phyloP scores from a whole-genome alignment of 2,329 filamentous ascomycete genomes.

The Dichotomopilus funicola region DNA sequence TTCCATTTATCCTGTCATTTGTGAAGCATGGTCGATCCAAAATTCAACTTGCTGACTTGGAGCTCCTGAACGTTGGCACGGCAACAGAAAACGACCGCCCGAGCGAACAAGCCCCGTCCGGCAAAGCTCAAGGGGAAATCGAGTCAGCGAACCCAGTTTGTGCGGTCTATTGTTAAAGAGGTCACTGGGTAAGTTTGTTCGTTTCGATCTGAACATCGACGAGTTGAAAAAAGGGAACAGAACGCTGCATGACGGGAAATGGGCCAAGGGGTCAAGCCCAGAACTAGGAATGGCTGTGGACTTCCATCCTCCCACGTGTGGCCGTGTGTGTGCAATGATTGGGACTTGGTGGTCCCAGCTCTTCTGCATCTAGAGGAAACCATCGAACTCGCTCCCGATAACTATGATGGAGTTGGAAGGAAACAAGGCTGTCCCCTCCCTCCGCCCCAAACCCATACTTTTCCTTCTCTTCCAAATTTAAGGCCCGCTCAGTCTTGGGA shows the following conservation, averaged over 20 bases:
- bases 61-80: constrained; percentile 23
- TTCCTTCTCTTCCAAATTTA: too few species aligned
- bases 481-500: too few species aligned
- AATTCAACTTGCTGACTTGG: constrained; percentile 30
- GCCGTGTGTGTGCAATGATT: background rate
- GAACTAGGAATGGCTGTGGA: too few species aligned
- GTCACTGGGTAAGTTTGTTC: constrained; percentile 71
- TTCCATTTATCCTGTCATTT: background rate
- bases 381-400: too few species aligned
- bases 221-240: background rate
- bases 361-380: too few species aligned
- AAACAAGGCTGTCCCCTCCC: too few species aligned
- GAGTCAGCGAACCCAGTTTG: constrained; percentile 95
- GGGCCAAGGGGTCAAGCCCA: too few species aligned
- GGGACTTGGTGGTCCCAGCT: background rate
- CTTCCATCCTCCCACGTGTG: background rate
- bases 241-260: background rate
- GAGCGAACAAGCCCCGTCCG: constrained; percentile 70
- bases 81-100: constrained; percentile 72
- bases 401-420: too few species aligned
- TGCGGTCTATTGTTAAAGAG: constrained; percentile 96
- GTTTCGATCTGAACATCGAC: too few species aligned
- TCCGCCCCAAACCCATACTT: too few species aligned
- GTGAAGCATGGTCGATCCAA: constrained; percentile 3
- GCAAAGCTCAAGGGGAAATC: constrained; percentile 89